A percentile compares a stretch with the other conserved stretches of the same genome.
These are phyloP conservation scores for Solanum piurae DNA, from an alignment of 257 asterid species.

Conservation along the genomic window DNA sequence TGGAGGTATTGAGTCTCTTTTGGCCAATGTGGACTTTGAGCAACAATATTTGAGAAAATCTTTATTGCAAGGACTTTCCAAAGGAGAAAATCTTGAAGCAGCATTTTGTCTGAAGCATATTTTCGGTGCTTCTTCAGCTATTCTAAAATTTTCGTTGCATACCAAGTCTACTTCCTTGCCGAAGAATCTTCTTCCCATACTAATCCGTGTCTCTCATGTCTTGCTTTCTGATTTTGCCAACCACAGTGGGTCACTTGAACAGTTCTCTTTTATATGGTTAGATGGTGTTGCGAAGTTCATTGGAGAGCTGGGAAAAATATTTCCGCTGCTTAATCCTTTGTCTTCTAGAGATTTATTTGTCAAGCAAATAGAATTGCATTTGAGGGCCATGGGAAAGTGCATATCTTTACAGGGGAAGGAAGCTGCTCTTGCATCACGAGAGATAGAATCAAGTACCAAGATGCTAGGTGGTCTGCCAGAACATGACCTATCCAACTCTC, in stretches of 20 bases:
- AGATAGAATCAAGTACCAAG: slow-evolving; percentile 37
- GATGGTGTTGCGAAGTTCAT: slow-evolving; percentile 68
- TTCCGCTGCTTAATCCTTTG: slow-evolving; percentile 43
- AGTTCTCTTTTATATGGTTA: slow-evolving; percentile 39
- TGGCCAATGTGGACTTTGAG: slow-evolving; percentile 35
- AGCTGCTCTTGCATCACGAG: slow-evolving; percentile 57
- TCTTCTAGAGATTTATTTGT: slow-evolving; percentile 45
- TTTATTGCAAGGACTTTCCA: slow-evolving; percentile 36
- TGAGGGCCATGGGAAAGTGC: slow-evolving; percentile 79
- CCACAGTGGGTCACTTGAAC: slow-evolving; percentile 24
- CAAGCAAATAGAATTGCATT: slow-evolving; percentile 56
- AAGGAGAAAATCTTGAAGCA: slow-evolving; percentile 53
- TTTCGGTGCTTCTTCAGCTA: slow-evolving; percentile 67
- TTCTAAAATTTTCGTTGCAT: slow-evolving; percentile 50
- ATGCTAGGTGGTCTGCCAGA: slow-evolving; percentile 22
- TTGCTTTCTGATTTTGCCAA: slow-evolving; percentile 55
- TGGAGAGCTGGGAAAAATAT: slow-evolving; percentile 62
- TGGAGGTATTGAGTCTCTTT: slow-evolving; percentile 37
- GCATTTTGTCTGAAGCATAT: slow-evolving; percentile 58
- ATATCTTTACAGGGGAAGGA: slow-evolving; percentile 66
- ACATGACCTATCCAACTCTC: slow-evolving; percentile 11
- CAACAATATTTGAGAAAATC: slow-evolving; percentile 33
- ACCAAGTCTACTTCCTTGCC: slow-evolving; percentile 29
- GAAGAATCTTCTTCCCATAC: slow-evolving; percentile 34
- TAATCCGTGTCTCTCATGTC: slow-evolving; percentile 39